Conservation (phyloP, 202 grass and related monocot genomes). For the Digitaria exilis region DNA sequence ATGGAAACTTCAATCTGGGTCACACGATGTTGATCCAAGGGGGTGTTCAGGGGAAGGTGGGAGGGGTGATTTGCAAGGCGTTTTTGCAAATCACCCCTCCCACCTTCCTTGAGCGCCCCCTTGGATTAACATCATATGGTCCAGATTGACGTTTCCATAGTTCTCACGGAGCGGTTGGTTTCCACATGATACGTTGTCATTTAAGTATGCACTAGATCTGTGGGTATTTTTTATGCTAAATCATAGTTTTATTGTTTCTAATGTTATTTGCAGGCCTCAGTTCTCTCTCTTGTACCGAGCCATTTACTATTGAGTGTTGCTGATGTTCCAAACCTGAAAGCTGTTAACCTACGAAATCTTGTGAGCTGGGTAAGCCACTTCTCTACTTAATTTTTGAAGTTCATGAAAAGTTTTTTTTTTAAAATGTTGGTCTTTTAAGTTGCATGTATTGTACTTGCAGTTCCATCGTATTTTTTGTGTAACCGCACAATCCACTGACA, state of each 20-base stretch:
- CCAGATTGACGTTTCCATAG: too few species aligned
- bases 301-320: conserved; percentile 53
- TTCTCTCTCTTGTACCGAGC: conserved; percentile 82
- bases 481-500: conserved; percentile 50
- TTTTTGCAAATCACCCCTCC: too few species aligned
- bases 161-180: too few species aligned
- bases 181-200: too few species aligned
- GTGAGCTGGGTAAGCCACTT: conserved; percentile 77
- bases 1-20: too few species aligned
- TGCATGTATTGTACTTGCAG: conserved; percentile 57
- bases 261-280: conserved; percentile 67
- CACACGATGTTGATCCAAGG: too few species aligned
- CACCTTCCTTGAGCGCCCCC: too few species aligned
- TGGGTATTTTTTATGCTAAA: conserved; percentile 4
- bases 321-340: conserved; percentile 61
- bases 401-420: background rate
- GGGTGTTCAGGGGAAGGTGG: too few species aligned
- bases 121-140: too few species aligned
- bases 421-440: conserved; percentile 24
- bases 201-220: conserved; percentile 1
- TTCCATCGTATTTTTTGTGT: conserved; percentile 76
- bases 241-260: background rate
- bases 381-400: conserved; percentile 8
- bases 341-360: conserved; percentile 56
- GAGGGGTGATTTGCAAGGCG: too few species aligned